These are phyloP conservation scores for Coemansia sp. DNA, from an alignment of 192 early-diverging fungal species.

Conservation along the genomic window DNA sequence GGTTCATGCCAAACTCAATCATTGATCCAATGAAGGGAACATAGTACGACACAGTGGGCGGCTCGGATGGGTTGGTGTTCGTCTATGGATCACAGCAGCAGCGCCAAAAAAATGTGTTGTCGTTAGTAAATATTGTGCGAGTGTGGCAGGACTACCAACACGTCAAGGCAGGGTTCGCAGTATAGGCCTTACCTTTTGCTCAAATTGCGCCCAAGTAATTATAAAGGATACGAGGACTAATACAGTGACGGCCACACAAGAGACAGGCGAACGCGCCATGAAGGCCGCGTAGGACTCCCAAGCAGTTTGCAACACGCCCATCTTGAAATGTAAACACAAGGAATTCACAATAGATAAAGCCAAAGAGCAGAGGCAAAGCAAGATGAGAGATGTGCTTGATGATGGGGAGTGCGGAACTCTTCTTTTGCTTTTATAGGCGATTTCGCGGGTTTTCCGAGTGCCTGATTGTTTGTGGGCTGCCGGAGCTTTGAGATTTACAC, in stretches of 20 bases:
- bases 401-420: neutral
- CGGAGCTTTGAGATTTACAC: neutral
- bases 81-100: neutral
- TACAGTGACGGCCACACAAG: slow-evolving; percentile 18
- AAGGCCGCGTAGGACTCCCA: slow-evolving; percentile 37
- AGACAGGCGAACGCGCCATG: slow-evolving; percentile 39
- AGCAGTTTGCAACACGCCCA: slow-evolving; percentile 30
- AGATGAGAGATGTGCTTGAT: neutral
- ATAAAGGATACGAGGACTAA: slow-evolving; percentile 26
- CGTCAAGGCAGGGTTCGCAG: neutral
- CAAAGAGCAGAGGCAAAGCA: neutral
- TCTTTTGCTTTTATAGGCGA: neutral
- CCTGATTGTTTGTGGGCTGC: neutral
- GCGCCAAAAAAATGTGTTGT: no score
- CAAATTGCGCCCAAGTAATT: slow-evolving; percentile 51
- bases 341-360: neutral
- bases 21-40: slow-evolving; percentile 88
- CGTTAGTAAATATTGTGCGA: neutral
- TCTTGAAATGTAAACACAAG: slow-evolving; percentile 7
- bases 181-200: slow-evolving; percentile 26
- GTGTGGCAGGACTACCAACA: neutral
- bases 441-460: slow-evolving; percentile 6
- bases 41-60: slow-evolving; percentile 70
- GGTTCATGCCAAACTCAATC: slow-evolving; percentile 82
- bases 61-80: slow-evolving; percentile 56